Evolutionary conservation across 1,284 basidiomycete species (phyloP), one percentile per base, ranked within the genome.

Genomic region (Sporisorium exsertum): DNA sequence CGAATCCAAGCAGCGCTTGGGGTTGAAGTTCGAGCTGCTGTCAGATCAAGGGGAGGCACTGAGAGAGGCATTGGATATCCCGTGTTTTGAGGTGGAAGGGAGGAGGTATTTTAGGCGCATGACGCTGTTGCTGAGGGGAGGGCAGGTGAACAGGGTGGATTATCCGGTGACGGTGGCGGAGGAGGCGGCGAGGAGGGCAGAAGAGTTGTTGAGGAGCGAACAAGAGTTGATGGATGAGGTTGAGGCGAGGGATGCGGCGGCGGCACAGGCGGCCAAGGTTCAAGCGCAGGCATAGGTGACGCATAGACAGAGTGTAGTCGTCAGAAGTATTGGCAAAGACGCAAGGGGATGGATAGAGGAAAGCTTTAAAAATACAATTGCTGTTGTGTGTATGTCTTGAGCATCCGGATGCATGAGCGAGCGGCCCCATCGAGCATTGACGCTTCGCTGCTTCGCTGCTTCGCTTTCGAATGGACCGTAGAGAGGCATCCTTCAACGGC

Each of bases 91-190:
- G 22, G 55, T 53, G 18, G 52, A 79, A 24, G 78, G 63, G 1
- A 50, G 40, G 26, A 55, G 46, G 26, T 64, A 58, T 16, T 53
- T 70, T 10, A 77, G 68, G 37, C 66, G 78, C 2, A 70, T 79
- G 64, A 81, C 76, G 42, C 54, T 85, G 51, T 63, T 84, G 26
- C 53, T 84, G 24, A 54, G 64, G 3, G 80, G 79, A 9, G 81
- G 81, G 0, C 82, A 84, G 58, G 58, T 83, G 27, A 79, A 76
- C 0, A 72, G 80, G 22, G 15, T 83, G 32, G 70, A 80, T 42
- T 84, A 80, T 46, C 81, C 82, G 6, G 55, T 84, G 18, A 27
- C 59, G 12, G 27, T 53, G 15, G 66, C 78, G 7, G 32, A 72
- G 10, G 56, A 78, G 35, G 78, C 78, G 3, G 79, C 69, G 6